A percentile compares a stretch with the other conserved stretches of the same genome.
Evolutionary conservation across 2,329 filamentous ascomycete genomes (phyloP).

Genomic region (Volutella citrinella): DNA sequence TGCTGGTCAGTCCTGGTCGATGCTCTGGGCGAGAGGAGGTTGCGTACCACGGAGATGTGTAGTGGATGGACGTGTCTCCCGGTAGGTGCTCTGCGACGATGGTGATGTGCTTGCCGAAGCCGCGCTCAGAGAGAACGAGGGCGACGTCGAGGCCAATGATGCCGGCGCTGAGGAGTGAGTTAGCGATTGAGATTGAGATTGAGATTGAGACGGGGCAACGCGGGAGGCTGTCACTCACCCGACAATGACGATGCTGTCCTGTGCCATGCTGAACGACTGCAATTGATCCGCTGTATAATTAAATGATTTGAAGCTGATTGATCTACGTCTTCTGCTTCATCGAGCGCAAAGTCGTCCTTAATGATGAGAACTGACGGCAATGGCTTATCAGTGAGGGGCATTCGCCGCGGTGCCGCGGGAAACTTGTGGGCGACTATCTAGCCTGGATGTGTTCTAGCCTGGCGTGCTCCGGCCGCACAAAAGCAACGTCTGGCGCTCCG

Average conservation of each 20-base stretch:
- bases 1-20: background rate
- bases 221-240: too few species aligned
- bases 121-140: conserved; percentile 32
- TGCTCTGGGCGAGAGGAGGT: too few species aligned
- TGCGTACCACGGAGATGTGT: conserved; percentile 41
- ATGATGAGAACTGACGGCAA: too few species aligned
- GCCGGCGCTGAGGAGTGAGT: conserved; percentile 23
- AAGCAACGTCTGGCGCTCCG: too few species aligned
- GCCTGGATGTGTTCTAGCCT: background rate
- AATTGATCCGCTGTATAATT: background rate
- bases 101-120: conserved; percentile 31
- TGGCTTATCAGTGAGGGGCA: too few species aligned
- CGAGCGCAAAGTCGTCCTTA: background rate
- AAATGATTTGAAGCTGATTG: background rate
- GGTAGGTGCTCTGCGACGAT: conserved; percentile 40
- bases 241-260: conserved; percentile 20
- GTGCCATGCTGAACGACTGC: background rate
- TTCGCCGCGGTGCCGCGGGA: too few species aligned
- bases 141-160: conserved; percentile 39
- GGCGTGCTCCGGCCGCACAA: too few species aligned
- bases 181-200: too few species aligned
- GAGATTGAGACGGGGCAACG: too few species aligned
- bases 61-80: conserved; percentile 35
- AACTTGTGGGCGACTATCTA: too few species aligned
- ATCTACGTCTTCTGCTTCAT: background rate